phyloP scores from a whole-genome alignment of 2,329 filamentous ascomycete genomes.

The Rutstroemia sp. region DNA sequence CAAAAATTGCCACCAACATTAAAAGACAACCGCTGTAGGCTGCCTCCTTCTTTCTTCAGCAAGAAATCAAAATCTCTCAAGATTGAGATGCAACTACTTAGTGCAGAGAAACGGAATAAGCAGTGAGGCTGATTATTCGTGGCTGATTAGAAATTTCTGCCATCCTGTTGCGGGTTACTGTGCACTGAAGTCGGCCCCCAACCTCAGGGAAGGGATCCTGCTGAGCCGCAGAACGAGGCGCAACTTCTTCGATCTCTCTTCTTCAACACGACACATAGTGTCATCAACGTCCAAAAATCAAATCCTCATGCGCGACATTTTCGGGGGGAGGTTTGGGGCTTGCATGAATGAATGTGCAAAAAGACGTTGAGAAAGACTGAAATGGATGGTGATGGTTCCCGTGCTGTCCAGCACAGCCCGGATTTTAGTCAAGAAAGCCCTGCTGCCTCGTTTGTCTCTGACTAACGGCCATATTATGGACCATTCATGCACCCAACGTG shows the following conservation, averaged over 20 bases:
- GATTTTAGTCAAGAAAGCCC: too few relatives aligned
- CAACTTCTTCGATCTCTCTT: neutral
- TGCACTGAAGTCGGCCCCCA: conserved; percentile 3
- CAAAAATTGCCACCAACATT: neutral
- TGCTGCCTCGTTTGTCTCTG: too few relatives aligned
- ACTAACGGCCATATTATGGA: too few relatives aligned
- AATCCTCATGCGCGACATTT: too few relatives aligned
- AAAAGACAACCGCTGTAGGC: too few relatives aligned
- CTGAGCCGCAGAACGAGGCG: conserved; percentile 1
- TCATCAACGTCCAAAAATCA: neutral
- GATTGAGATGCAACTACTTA: neutral
- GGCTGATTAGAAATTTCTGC: neutral
- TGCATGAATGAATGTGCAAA: too few relatives aligned
- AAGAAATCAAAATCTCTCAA: neutral
- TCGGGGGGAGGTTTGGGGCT: too few relatives aligned
- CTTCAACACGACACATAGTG: neutral
- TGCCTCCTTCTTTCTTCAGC: neutral
- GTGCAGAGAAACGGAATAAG: neutral
- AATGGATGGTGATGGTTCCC: too few relatives aligned
- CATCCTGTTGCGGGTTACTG: neutral
- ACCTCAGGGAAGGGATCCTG: neutral
- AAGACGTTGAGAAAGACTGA: too few relatives aligned
- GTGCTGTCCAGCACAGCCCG: too few relatives aligned
- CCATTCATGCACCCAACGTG: too few relatives aligned
- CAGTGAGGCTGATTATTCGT: conserved; percentile 3